Conservation (phyloP, 2,329 filamentous ascomycete species). For the Hypoxylon sp. region DNA sequence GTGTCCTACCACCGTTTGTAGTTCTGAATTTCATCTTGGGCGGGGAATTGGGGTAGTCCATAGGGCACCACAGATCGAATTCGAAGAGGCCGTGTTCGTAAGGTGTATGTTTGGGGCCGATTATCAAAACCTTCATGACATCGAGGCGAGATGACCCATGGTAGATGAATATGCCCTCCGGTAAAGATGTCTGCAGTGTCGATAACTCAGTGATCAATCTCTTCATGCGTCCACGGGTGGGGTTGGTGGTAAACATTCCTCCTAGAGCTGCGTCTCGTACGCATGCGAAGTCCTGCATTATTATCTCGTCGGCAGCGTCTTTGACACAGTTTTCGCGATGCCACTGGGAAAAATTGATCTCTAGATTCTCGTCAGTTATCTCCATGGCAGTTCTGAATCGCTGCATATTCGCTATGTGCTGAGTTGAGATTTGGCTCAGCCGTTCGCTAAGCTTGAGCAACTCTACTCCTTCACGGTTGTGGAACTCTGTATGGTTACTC, state of each 20-base stretch:
- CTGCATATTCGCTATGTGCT: slow-evolving; percentile 43
- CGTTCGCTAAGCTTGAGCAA: slow-evolving; percentile 56
- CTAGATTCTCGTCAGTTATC: slow-evolving; percentile 24
- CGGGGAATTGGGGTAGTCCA: slow-evolving; percentile 60
- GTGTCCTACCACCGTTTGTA: slow-evolving; percentile 58
- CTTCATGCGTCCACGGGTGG: slow-evolving; percentile 62
- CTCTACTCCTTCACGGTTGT: slow-evolving; percentile 46
- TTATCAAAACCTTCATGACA: slow-evolving; percentile 66
- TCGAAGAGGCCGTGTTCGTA: slow-evolving; percentile 70
- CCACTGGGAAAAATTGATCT: slow-evolving; percentile 51
- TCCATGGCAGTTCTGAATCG: slow-evolving; percentile 29
- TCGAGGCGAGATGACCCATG: slow-evolving; percentile 63
- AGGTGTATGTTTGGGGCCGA: slow-evolving; percentile 65
- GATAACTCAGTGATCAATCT: slow-evolving; percentile 63
- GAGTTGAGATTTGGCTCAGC: slow-evolving; percentile 52
- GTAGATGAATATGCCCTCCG: slow-evolving; percentile 66
- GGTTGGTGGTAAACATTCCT: slow-evolving; percentile 12
- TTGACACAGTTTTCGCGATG: slow-evolving; percentile 56
- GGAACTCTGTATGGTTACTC: slow-evolving; percentile 45
- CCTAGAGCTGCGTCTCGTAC: slow-evolving; percentile 32
- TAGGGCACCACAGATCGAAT: slow-evolving; percentile 65
- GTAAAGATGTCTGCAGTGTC: slow-evolving; percentile 62
- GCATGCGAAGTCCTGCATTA: slow-evolving; percentile 54
- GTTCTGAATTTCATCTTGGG: slow-evolving; percentile 62
- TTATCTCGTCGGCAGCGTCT: slow-evolving; percentile 55